A percentile compares a stretch with the other conserved stretches of the same genome.
These are phyloP conservation scores for Suhomyces canberraensis DNA, from an alignment of 805 yeast genomes.

Conservation along the genomic window DNA sequence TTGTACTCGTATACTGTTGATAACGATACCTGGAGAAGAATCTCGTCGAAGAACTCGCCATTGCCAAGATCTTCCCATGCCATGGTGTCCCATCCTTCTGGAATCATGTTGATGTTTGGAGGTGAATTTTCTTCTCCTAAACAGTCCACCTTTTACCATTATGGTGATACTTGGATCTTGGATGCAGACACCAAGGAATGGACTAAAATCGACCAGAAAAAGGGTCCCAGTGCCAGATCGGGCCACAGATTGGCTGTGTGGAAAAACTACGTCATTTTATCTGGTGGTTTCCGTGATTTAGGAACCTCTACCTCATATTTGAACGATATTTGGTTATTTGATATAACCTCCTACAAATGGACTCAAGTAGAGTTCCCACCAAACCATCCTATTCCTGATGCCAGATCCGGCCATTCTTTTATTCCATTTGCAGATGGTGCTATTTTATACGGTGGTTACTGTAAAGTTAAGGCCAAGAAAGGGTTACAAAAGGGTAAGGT, in stretches of 20 bases:
- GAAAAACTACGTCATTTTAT: constrained; percentile 84
- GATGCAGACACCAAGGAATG: constrained; percentile 85
- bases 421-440: constrained; percentile 80
- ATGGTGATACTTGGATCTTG: constrained; percentile 92
- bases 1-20: constrained; percentile 70
- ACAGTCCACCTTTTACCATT: constrained; percentile 92
- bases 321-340: constrained; percentile 89
- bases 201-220: constrained; percentile 77
- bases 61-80: constrained; percentile 92
- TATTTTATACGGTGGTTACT: constrained; percentile 87
- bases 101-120: constrained; percentile 82
- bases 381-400: constrained; percentile 78
- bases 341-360: constrained; percentile 88
- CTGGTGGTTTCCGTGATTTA: constrained; percentile 91
- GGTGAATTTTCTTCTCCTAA: constrained; percentile 97
- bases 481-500: constrained; percentile 91
- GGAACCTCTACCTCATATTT: constrained; percentile 81
- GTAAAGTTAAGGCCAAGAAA: constrained; percentile 85
- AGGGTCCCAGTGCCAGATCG: constrained; percentile 80
- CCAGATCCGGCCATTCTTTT: constrained; percentile 90
- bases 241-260: constrained; percentile 90
- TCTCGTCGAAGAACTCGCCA: constrained; percentile 82
- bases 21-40: constrained; percentile 75
- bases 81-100: constrained; percentile 90
- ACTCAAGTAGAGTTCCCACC: constrained; percentile 82